phyloP scores from a whole-genome alignment of 2,329 filamentous ascomycete species.

The Stemphylium lycopersici region DNA sequence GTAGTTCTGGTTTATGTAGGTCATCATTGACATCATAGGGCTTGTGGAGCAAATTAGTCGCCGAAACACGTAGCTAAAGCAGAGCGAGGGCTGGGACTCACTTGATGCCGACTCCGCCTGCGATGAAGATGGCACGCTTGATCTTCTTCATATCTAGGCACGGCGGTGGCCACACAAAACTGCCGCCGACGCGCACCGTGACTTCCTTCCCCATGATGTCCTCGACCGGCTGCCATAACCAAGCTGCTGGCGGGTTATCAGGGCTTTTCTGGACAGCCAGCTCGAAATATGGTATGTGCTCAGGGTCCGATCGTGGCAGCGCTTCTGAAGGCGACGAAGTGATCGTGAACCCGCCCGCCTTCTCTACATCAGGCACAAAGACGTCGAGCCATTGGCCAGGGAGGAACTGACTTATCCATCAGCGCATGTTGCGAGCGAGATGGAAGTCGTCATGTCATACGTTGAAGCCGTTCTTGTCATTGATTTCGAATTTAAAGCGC shows the following conservation, averaged over 20 bases:
- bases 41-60: constrained; percentile 44
- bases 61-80: background rate
- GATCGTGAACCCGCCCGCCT: constrained; percentile 86
- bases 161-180: constrained; percentile 77
- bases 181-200: constrained; percentile 75
- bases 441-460: constrained; percentile 50
- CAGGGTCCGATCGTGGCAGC: constrained; percentile 29
- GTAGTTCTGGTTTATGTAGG: constrained; percentile 60
- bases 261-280: constrained; percentile 77
- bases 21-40: constrained; percentile 76
- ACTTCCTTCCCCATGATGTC: constrained; percentile 66
- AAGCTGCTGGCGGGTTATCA: constrained; percentile 73
- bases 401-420: constrained; percentile 61
- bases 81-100: constrained; percentile 41
- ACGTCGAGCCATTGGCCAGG: constrained; percentile 91
- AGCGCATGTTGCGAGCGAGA: constrained; percentile 35
- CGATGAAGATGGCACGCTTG: constrained; percentile 72
- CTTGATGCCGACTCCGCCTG: constrained; percentile 85
- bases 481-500: constrained; percentile 69
- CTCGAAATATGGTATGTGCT: constrained; percentile 65
- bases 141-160: constrained; percentile 53
- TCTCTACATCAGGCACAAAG: constrained; percentile 70
- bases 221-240: constrained; percentile 67
- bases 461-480: constrained; percentile 55
- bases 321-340: constrained; percentile 73